A percentile compares a stretch with the other conserved stretches of the same genome.
Evolutionary conservation across 164 flowering plant genomes (phyloP).

Genomic region (Vitis cinerea): DNA sequence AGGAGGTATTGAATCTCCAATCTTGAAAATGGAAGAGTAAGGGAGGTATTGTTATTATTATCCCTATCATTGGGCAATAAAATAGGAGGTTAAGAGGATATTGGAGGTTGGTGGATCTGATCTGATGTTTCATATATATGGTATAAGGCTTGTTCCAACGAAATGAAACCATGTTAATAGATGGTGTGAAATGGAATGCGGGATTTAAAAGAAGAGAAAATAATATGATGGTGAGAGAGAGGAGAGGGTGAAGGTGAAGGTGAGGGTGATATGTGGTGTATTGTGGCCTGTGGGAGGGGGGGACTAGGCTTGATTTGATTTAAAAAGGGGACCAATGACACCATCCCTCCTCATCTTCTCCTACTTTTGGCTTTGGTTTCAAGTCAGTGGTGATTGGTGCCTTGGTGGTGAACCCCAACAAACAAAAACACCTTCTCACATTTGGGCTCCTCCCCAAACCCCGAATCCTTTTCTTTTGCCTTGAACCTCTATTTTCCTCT

Average conservation of each 20-base stretch:
- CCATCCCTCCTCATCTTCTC: constrained; percentile 10
- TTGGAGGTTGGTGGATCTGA: too few relatives aligned
- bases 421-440: neutral
- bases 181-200: too few relatives aligned
- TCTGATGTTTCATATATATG: too few relatives aligned
- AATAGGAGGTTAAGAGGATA: too few relatives aligned
- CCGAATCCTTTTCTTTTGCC: neutral
- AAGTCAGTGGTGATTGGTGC: neutral
- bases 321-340: constrained; percentile 14
- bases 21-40: too few relatives aligned
- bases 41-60: too few relatives aligned
- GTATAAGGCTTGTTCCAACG: too few relatives aligned
- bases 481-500: constrained; percentile 1
- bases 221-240: neutral
- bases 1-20: too few relatives aligned
- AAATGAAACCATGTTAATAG: too few relatives aligned
- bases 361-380: constrained; percentile 7
- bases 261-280: neutral
- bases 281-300: constrained; percentile 2
- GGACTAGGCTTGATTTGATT: constrained; percentile 8
- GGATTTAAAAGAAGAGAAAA: neutral
- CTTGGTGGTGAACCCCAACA: neutral
- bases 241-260: neutral
- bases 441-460: neutral
- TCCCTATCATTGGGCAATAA: too few relatives aligned